phyloP scores from a whole-genome alignment of 495 filamentous ascomycete species.

The Tuber magnatum region DNA sequence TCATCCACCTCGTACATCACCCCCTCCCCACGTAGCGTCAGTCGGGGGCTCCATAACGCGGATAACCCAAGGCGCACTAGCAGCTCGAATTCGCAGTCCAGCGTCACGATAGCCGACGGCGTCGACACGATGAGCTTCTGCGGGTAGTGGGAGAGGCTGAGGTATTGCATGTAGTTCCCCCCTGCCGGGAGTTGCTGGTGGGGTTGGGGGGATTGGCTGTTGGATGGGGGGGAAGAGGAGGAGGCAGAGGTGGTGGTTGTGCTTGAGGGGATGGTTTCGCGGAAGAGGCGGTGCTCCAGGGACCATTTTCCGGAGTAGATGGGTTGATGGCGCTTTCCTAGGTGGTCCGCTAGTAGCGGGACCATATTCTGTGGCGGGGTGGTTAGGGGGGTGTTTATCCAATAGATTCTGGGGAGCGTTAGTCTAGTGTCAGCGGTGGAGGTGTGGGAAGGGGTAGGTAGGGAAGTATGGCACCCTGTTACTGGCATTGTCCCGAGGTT shows the following conservation, averaged over 20 bases:
- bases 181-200: constrained; percentile 11
- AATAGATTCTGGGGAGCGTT: constrained; percentile 29
- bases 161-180: constrained; percentile 33
- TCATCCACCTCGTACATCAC: constrained; percentile 35
- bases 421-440: not conserved
- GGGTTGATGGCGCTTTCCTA: constrained; percentile 37
- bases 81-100: constrained; percentile 34
- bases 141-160: constrained; percentile 34
- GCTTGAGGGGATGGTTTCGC: constrained; percentile 11
- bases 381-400: constrained; percentile 26
- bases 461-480: constrained; percentile 24
- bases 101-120: constrained; percentile 31
- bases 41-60: constrained; percentile 30
- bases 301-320: constrained; percentile 19
- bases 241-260: not conserved
- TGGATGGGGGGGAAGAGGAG: not conserved
- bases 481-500: constrained; percentile 26
- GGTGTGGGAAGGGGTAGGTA: not conserved
- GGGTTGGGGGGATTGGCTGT: constrained; percentile 6
- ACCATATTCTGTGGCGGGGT: constrained; percentile 13
- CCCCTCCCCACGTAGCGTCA: constrained; percentile 30
- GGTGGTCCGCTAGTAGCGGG: constrained; percentile 26
- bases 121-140: constrained; percentile 24
- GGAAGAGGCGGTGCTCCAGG: constrained; percentile 33
- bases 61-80: constrained; percentile 32